Evolutionary conservation across 345 rosid species (phyloP), one percentile per base, ranked within the genome.

Genomic region (Angophora floribunda): DNA sequence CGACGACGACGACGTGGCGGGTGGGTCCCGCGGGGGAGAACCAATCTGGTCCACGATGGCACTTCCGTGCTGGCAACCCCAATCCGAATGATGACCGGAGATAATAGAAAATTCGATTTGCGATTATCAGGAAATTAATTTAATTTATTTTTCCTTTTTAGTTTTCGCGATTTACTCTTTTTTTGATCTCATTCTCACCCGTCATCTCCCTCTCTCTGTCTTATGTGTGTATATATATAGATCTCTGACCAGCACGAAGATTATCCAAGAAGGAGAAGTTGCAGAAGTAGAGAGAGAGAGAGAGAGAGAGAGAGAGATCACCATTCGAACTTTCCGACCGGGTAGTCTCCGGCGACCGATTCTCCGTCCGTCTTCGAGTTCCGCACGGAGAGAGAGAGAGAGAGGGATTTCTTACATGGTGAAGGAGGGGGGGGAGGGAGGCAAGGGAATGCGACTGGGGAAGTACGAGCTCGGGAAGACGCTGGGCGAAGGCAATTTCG

Each of bases 401-500:
- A 55, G 85, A 65, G 57, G 49, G 47, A 51, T 65, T 19, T 63
- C 17, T 59, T 75, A 80, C 41, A 88, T 86, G 87, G 80, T 86
- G 87, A 36, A 49, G 86, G 45, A 86, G 53, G 87, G 88, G 53
- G 87, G 88, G 85, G 55, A 90, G 78, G 36, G 90, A 87, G 80
- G 79, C 45, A 91, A 90, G 93, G 96, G 95, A 93, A 95, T 95
- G 96, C 96, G 92, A 88, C 91, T 97, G 75, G 98, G 98, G 26
- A 96, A 96, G 92, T 97, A 97, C 94, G 95, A 96, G 92, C 93
- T 97, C 13, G 98, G 99, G 80, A 93, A 94, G 90, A 97, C 98
- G 47, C 95, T 97, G 7, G 99, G 99, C 9, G 98, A 96, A 90
- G 99, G 99, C 50, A 97, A 96, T 92, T 97, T 96, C 70, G 99